Base-by-base conservation (phyloP, 331 rosid genomes). In the Rhamnella rubrinervis region DNA sequence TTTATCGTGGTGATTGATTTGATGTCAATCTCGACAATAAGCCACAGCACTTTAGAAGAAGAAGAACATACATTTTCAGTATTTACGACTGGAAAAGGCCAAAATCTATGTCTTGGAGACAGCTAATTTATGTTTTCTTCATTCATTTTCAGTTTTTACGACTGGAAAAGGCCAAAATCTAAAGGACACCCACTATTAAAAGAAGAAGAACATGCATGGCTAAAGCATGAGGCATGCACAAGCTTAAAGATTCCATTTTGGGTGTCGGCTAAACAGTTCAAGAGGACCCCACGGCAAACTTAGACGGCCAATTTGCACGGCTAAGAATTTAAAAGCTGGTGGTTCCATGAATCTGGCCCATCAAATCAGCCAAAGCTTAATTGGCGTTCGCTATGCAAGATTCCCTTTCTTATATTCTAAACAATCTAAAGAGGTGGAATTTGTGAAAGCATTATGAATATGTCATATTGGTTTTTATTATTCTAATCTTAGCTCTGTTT, bases 261-360 rank as follows among this genome's bases (percentile, higher is more conserved):
- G 26, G 50, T 69, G 72, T 65, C 70, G 67, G 81, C 68, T 67
- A 19, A 38, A 58, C 52, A 52, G 46, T 65, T 35, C 26, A 51
- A 55, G 58, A 23, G 47, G 70, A 52, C 66, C 78, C 72, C 67
- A 11, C 38, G 40, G 5, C 64, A 28, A 11, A 39, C 37, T 78
- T 60, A 52, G 65, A 28, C 23, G 47, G 83, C 86, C 71, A 55
- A 82, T 71, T 18, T 64, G 35, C 59, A 28, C 65, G 66, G 19
- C 51, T 44, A 68, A 23, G 62, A 44, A 49, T 25, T 7, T 59
- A 47, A 63, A 67, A 26, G 46, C 25, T 67, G 35, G 0, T 47
- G 31, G 62, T 35, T 65, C 56, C 59, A 26, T 41, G 68, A 66
- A 66, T 69, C 55, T 59, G 49, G 61, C 64, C 66, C 40, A 28